Conservation (phyloP, 2,329 filamentous ascomycete genomes). For the Fusarium sp. region DNA sequence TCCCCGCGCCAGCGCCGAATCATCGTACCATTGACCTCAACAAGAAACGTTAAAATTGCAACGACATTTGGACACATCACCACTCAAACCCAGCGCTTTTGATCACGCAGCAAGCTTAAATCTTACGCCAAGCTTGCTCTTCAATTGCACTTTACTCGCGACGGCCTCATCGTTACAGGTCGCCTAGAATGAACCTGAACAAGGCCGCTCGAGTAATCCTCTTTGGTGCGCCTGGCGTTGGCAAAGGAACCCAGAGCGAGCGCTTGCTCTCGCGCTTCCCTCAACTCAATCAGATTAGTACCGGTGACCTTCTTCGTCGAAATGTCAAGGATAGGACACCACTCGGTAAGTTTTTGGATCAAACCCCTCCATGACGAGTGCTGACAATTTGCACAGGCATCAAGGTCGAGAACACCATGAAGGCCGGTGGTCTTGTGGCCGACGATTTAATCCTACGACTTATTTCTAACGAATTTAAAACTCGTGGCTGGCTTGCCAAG, state of each 20-base stretch:
- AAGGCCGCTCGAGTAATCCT: conserved; percentile 93
- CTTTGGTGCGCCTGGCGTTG: conserved; percentile 94
- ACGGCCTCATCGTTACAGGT: conserved; percentile 38
- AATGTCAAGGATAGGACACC: conserved; percentile 92
- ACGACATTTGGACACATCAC: conserved; percentile 13
- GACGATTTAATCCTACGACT: conserved; percentile 92
- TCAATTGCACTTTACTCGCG: conserved; percentile 11
- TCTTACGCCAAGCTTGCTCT: background rate
- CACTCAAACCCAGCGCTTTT: background rate
- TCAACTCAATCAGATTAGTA: conserved; percentile 90
- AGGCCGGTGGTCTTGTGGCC: conserved; percentile 87
- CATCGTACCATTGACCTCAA: conserved; percentile 36
- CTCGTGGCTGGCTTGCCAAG: conserved; percentile 82
- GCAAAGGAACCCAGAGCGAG: conserved; percentile 96
- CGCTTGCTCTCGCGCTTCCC: conserved; percentile 88
- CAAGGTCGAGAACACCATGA: conserved; percentile 90
- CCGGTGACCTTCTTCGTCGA: conserved; percentile 89
- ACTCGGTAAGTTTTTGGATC: conserved; percentile 72
- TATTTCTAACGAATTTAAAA: conserved; percentile 88
- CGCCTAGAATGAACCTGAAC: conserved; percentile 70
- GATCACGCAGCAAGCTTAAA: background rate
- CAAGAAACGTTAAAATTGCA: conserved; percentile 23
- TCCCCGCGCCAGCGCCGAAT: conserved; percentile 28
- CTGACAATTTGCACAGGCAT: conserved; percentile 70
- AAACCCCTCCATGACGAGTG: background rate